phyloP scores from a whole-genome alignment of 306 rosid species.

The Boehmeria nivea region DNA sequence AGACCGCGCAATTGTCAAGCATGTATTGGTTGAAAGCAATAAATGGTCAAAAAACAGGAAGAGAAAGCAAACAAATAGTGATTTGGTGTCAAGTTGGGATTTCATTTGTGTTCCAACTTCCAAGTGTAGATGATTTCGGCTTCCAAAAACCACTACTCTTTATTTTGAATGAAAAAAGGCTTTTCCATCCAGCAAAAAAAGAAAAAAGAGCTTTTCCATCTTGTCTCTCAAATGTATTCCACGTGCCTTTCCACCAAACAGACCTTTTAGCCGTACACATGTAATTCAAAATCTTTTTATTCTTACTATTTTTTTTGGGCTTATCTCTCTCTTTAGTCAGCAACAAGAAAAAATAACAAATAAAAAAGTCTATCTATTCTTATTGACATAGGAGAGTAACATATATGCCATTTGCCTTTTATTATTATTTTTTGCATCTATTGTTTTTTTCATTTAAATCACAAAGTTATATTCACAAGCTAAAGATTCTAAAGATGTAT shows the following conservation, averaged over 20 bases:
- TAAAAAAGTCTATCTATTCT: neutral
- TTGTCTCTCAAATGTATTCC: slow-evolving; percentile 60
- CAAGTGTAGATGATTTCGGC: slow-evolving; percentile 19
- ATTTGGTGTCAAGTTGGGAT: slow-evolving; percentile 8
- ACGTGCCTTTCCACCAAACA: slow-evolving; percentile 59
- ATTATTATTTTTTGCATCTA: neutral
- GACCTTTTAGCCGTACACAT: slow-evolving; percentile 6
- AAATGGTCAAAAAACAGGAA: neutral
- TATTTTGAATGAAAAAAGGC: slow-evolving; percentile 16
- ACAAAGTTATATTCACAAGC: no score
- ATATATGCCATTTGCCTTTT: no score
- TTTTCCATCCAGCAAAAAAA: no score
- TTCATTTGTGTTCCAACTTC: neutral
- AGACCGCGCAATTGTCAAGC: slow-evolving; percentile 12
- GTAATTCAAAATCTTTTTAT: slow-evolving; percentile 4
- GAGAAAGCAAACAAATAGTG: neutral
- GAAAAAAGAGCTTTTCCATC: slow-evolving; percentile 27
- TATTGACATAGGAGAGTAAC: neutral
- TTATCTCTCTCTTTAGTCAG: slow-evolving; percentile 12
- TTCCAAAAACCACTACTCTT: slow-evolving; percentile 24
- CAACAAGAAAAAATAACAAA: neutral
- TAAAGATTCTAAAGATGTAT: no score
- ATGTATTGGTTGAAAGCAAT: slow-evolving; percentile 13
- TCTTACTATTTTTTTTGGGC: neutral
- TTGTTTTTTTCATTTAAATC: neutral